Base-by-base conservation (phyloP, 78 protist species). In the Dictyostelium intermedium region DNA sequence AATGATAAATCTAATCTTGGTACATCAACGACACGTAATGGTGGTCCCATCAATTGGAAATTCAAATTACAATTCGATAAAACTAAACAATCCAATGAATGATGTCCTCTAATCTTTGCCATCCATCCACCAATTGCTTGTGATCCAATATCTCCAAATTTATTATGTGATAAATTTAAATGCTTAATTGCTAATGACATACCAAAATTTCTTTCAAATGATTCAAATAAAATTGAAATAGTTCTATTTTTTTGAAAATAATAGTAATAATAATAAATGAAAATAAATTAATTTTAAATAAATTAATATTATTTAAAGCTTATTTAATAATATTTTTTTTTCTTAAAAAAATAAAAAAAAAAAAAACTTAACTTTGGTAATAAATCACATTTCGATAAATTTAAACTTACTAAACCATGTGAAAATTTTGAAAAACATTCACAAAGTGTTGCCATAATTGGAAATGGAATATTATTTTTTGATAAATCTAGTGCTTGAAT, bases 191-290 rank as follows among this genome's bases (percentile, higher is more conserved):
- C 73, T 34, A 89, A 80, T 78, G 94, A 89, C 87, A 78, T 89
- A 16, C 94, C 94, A 69, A 89, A 89, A 70, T 89, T 89, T 37
- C 94, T 60, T 47, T 89, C 94, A 89, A 89, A 89, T 69, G 94
- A 89, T 80, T 89, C 87, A n/a, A 89, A 89, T 45, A 89, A 70
- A 10, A 89, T 89, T 32, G 47, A 4, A 32, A 89, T 69, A 8
- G 84, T 25, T 63, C 93, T 86, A 18, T n/a, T n/a, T n/a, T n/a
- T n/a, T n/a, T n/a, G n/a, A 43, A 25, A 50, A 47, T 76, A 27
- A 25, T 72, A 32, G 45, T 69, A 23, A 20, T 47, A 83, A 32
- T 69, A 83, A 30, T 30, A 76, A 32, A 7, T 32, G 14, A 34
- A 13, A 9, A 72, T 70, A 27, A 30, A 47, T 69, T 47, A 84